Base-by-base conservation (phyloP, 2,329 filamentous ascomycete genomes). In the Massarina eburnea region DNA sequence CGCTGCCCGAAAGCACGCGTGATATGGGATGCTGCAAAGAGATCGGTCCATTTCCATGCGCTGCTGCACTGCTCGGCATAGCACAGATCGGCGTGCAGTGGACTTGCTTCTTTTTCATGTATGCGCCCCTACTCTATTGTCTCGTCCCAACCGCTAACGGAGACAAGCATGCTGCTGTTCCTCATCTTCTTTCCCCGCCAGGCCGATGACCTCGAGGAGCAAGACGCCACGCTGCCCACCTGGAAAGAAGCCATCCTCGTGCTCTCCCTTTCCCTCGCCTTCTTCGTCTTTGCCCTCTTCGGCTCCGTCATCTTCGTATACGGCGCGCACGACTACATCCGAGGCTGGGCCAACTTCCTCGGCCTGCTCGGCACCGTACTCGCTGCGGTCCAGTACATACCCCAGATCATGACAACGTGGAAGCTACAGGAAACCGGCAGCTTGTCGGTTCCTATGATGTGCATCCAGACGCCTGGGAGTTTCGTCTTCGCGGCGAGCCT, bases 391-490 rank as follows among this genome's bases (percentile, higher is more conserved):
- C 94, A 99, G 72, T 99, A 97, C 71, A 76, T 99, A 14, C 94
- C 94, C 0, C 94, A 99, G 72, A 95, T 99, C 54, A 91, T 85
- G 74, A 96, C 88, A 41, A 99, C 94, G 0, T 95, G 89, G 73
- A 81, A 78, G 41, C 76, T 96, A 46, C 88, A 92, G 66, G 86
- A 91, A 59, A 87, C 95, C 2, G 91, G 91, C 43, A 96, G 91
- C 67, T 74, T 99, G 59, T 96, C 90, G 62, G 94, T 99, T 45
- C 86, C 90, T 4, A 97, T 96, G 87, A 97, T 99, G 91, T 88
- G 88, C 66, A 96, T 99, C 26, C 94, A 99, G 70, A 96, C 92
- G 0, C 94, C 94, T 0, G 94, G 94, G 0, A 91, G 90, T 48
- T 85, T 96, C 57, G 74, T 99, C 6, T 97, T 95, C 73, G 91